Evolutionary conservation across 192 early-diverging fungal genomes (phyloP).

Genomic region (Chytriomyces confervae): DNA sequence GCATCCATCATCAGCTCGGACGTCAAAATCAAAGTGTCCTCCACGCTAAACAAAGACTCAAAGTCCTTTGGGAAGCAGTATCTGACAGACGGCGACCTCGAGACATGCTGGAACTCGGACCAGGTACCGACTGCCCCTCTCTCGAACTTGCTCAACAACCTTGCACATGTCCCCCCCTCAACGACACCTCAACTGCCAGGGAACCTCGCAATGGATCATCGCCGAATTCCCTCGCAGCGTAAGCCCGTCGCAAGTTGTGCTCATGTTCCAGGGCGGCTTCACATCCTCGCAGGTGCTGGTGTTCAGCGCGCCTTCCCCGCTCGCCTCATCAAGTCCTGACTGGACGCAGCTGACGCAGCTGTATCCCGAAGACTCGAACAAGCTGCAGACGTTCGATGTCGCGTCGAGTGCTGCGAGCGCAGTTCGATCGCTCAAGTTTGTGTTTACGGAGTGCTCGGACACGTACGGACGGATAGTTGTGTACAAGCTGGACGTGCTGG

Average conservation of each 20-base stretch:
- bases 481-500: constrained; percentile 18
- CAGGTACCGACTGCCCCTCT: constrained; percentile 53
- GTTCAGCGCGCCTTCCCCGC: background rate
- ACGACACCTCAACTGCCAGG: background rate
- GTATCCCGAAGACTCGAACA: constrained; percentile 32
- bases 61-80: constrained; percentile 79
- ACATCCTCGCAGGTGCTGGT: constrained; percentile 11
- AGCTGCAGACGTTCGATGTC: background rate
- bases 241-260: background rate
- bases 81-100: constrained; percentile 75
- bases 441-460: constrained; percentile 9
- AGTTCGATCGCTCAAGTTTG: constrained; percentile 13
- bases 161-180: background rate
- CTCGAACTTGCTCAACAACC: background rate
- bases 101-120: constrained; percentile 97
- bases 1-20: background rate
- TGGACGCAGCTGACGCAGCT: constrained; percentile 6
- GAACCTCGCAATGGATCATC: constrained; percentile 29
- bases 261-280: constrained; percentile 41
- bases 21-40: constrained; percentile 73
- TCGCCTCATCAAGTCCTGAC: background rate
- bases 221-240: background rate
- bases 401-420: background rate
- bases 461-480: constrained; percentile 29
- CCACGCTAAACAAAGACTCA: constrained; percentile 81